Evolutionary conservation across 495 filamentous ascomycete species (phyloP), one percentile per base, ranked within the genome.

Genomic region (Talaromyces ruber): DNA sequence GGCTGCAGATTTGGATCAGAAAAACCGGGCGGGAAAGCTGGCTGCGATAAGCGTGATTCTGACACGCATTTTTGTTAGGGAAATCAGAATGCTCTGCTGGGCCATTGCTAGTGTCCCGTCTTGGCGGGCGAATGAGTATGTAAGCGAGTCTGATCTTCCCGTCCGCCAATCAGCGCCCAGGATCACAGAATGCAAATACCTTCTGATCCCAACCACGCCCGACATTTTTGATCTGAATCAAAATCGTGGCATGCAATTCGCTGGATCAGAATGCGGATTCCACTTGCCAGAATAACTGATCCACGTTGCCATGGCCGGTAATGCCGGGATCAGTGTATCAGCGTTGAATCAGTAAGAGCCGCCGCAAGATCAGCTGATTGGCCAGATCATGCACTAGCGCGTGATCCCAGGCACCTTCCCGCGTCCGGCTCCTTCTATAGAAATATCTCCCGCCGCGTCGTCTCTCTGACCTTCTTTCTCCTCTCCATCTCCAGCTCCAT

Each of bases 361-460:
- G 65, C 62, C 66, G 61, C 70, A 68, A 70, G 69, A 73, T 75
- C 68, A 74, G 66, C 69, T 78, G 66, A 80, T 80, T 80, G 77
- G 77, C 62, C 53, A 71, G 74, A 74, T 66, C 51, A 11, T 54
- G 26, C 9, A 50, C 64, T 74, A 72, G 74, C 69, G 77, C 64
- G 74, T 79, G 77, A 79, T 79, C 74, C 69, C 70, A 65, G 64
- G 52, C 53, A 50, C 54, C 66, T 67, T 67, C 70, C 72, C 70
- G 66, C 70, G 66, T 63, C 65, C 47, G 50, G 61, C 62, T 22
- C 58, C 57, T 62, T 63, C 67, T 70, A 71, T 77, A 81, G 74
- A 81, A 81, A 81, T 80, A 80, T 74, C 72, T 74, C 71, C 69
- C 69, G 68, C 72, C 72, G 68, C 71, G 67, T 62, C 62, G 6